Evolutionary conservation across 768 basidiomycete genomes (phyloP).

Genomic region (Leucocoprinus sp.): DNA sequence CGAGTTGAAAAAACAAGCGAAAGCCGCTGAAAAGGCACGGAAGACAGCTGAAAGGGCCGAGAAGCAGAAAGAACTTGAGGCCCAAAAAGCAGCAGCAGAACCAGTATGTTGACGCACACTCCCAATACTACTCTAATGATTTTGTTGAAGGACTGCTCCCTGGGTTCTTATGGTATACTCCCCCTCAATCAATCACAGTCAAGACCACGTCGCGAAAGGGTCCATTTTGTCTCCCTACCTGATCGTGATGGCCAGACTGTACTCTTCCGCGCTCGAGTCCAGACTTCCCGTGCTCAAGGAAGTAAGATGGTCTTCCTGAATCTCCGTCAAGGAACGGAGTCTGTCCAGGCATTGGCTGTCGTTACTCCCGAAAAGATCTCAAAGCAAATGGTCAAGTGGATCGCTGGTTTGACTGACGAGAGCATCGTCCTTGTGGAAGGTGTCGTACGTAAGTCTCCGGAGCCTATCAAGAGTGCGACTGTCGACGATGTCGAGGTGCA

Average conservation of each 20-base stretch:
- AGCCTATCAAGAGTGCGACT: constrained; percentile 86
- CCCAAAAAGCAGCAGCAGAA: constrained; percentile 58
- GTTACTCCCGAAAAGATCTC: constrained; percentile 72
- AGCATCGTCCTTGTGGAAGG: constrained; percentile 91
- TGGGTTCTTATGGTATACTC: constrained; percentile 75
- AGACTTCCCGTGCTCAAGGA: constrained; percentile 86
- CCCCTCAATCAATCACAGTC: constrained; percentile 90
- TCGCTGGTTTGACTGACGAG: constrained; percentile 68
- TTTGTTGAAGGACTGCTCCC: constrained; percentile 57
- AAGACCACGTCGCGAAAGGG: constrained; percentile 51
- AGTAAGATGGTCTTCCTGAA: constrained; percentile 94
- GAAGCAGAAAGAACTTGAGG: constrained; percentile 66
- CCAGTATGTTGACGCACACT: constrained; percentile 31
- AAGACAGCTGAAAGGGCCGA: constrained; percentile 84
- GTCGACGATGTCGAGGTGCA: constrained; percentile 84
- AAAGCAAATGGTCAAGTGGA: constrained; percentile 98
- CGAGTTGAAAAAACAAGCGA: constrained; percentile 86
- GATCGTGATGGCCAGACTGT: constrained; percentile 67
- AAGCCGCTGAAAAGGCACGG: constrained; percentile 84
- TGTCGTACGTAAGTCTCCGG: constrained; percentile 64
- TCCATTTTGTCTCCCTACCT: constrained; percentile 58
- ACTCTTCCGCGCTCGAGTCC: constrained; percentile 81
- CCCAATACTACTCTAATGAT: constrained; percentile 7
- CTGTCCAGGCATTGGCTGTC: constrained; percentile 79
- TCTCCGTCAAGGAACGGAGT: constrained; percentile 78